Evolutionary conservation across 495 filamentous ascomycete genomes (phyloP), one percentile per base, ranked within the genome.

Genomic region (Podospora sp.): DNA sequence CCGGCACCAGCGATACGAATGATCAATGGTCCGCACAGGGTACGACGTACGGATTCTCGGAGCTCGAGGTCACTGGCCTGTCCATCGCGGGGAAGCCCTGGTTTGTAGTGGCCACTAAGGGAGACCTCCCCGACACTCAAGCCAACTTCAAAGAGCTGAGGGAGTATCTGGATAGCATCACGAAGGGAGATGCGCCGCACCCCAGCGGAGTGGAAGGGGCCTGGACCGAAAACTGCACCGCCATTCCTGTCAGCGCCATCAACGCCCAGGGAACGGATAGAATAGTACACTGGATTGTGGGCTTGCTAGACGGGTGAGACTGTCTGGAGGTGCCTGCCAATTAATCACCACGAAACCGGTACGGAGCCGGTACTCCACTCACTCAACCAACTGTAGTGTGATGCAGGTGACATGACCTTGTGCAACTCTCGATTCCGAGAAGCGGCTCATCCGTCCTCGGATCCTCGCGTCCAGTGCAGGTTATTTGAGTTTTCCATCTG

Each of bases 91-190:
- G 84, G 11, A 99, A 99, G 76, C 93, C 94, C 6, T 99, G 96
- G 96, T 95, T 97, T 71, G 94, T 98, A 1, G 91, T 98, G 40
- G 96, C 93, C 9, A 97, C 94, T 40, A 99, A 99, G 77, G 94
- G 92, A 11, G 95, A 99, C 77, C 73, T 97, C 58, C 85, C 87
- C 9, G 84, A 85, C 0, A 95, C 96, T 6, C 84, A 92, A 76
- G 84, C 89, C 24, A 95, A 93, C 69, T 99, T 91, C 75, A 79
- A 72, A 26, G 77, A 77, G 58, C 76, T 99, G 70, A 87, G 88
- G 63, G 77, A 76, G 0, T 96, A 95, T 77, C 76, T 97, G 3
- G 76, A 83, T 1, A 81, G 77, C 1, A 82, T 96, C 5, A 83
- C 84, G 40, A 76, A 81, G 18, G 86, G 89, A 1, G 77, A 78